Conservation (phyloP, 805 yeast species). For the Nakazawaea wickerhamii region DNA sequence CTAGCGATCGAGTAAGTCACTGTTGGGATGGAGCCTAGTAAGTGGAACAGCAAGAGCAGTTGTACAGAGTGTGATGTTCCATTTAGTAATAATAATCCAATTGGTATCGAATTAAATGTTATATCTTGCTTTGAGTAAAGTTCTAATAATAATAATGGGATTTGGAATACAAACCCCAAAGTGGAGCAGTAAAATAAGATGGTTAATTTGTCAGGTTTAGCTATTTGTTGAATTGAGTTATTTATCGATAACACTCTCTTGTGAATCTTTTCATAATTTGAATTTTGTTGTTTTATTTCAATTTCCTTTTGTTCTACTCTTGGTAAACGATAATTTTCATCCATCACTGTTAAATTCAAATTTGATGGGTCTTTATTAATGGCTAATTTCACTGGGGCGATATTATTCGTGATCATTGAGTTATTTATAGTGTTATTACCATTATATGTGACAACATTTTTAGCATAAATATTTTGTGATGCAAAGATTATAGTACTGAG, state of each 20-base stretch:
- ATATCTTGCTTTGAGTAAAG: slow-evolving; percentile 38
- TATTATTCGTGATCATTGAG: slow-evolving; percentile 12
- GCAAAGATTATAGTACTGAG: slow-evolving; percentile 72
- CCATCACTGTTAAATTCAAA: slow-evolving; percentile 10
- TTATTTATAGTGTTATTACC: slow-evolving; percentile 17
- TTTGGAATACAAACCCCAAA: slow-evolving; percentile 63
- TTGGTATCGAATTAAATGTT: slow-evolving; percentile 32
- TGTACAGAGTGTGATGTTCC: slow-evolving; percentile 78
- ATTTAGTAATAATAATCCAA: slow-evolving; percentile 51
- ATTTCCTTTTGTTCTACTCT: slow-evolving; percentile 20
- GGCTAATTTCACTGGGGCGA: slow-evolving; percentile 26
- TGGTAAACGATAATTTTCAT: slow-evolving; percentile 13
- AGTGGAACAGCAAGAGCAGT: slow-evolving; percentile 74
- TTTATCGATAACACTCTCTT: slow-evolving; percentile 1
- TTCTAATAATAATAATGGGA: slow-evolving; percentile 64
- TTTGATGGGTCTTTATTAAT: slow-evolving; percentile 12
- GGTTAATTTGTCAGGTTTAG: slow-evolving; percentile 73
- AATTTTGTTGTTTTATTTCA: slow-evolving; percentile 16
- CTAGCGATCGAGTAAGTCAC: slow-evolving; percentile 84
- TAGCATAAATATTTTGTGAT: slow-evolving; percentile 81
- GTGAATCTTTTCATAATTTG: slow-evolving; percentile 9
- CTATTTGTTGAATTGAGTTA: slow-evolving; percentile 13
- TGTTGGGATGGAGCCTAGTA: slow-evolving; percentile 76
- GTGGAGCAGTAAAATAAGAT: slow-evolving; percentile 75
- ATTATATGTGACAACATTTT: slow-evolving; percentile 61